Evolutionary conservation across 805 yeast species (phyloP), one percentile per base, ranked within the genome.

Genomic region (Saccharomycopsis vini): DNA sequence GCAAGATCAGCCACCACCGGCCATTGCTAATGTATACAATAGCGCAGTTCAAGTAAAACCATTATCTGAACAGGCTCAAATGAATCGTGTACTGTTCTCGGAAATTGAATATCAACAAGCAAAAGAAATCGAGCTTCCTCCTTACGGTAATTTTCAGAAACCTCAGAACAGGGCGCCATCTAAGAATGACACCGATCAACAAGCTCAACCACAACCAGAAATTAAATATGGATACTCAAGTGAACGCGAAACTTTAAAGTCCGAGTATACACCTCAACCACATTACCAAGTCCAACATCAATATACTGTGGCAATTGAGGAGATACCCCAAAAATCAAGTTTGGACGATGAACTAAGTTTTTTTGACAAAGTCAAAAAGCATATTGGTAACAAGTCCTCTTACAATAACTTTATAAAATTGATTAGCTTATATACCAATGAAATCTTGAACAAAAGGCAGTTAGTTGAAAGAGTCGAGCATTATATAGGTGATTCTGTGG

Each of bases 391-490:
- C 61, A 89, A 88, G 59, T 95, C 82, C 60, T 75, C 85, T 10
- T 92, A 92, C 62, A 82, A 82, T 52, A 97, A 92, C 65, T 90
- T 92, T 60, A 68, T 92, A 60, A 92, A 90, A 61, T 70, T 90
- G 44, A 66, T 92, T 52, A 85, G 88, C 54, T 67, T 92, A 54
- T 92, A 77, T 57, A 81, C 95, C 3, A 95, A 87, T 58, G 95
- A 87, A 54, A 77, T 92, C 47, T 81, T 92, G 50, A 95, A 87
- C 58, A 81, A 82, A 51, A 73, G 71, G 43, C 80, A 89, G 19
- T 71, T 92, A 46, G 86, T 92, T 31, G 88, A 79, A 57, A 75
- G 92, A 50, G 90, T 80, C 5, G 92, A 85, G 46, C 80, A 84
- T 4, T 90, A 87, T 56, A 69, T 92, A 55, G 97, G 96, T 22